These are phyloP conservation scores for Acanthamoeba divionensis DNA, from an alignment of 208 protist species.

Conservation along the genomic window DNA sequence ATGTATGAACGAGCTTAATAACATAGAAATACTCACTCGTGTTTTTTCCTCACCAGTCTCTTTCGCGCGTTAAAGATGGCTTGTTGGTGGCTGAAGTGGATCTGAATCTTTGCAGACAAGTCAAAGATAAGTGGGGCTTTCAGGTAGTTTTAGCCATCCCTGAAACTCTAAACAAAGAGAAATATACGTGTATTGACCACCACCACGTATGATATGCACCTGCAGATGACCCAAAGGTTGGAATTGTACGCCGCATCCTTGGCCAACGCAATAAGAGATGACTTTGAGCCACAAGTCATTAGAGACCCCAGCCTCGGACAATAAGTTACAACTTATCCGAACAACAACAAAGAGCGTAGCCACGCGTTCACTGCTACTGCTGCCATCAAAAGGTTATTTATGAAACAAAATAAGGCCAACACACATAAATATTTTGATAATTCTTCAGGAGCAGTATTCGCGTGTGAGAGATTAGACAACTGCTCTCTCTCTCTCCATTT, in stretches of 20 bases:
- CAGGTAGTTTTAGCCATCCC: conserved; percentile 66
- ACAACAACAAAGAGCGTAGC: too few relatives aligned
- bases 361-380: too few relatives aligned
- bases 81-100: conserved; percentile 84
- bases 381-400: too few relatives aligned
- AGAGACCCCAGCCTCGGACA: conserved; percentile 47
- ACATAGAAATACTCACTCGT: neutral
- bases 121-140: conserved; percentile 86
- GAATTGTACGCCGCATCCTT: conserved; percentile 77
- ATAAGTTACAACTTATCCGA: too few relatives aligned
- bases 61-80: conserved; percentile 79
- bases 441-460: too few relatives aligned
- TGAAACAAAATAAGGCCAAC: too few relatives aligned
- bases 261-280: conserved; percentile 58
- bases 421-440: too few relatives aligned
- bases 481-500: too few relatives aligned
- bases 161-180: neutral
- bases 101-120: conserved; percentile 83
- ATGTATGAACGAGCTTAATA: neutral
- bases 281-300: conserved; percentile 80
- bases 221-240: conserved; percentile 68
- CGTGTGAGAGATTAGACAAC: too few relatives aligned
- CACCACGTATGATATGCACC: neutral
- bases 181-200: neutral
- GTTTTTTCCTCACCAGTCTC: too few relatives aligned